Evolutionary conservation across 148 eudicot genomes (phyloP).

Genomic region (Cornus controversa): DNA sequence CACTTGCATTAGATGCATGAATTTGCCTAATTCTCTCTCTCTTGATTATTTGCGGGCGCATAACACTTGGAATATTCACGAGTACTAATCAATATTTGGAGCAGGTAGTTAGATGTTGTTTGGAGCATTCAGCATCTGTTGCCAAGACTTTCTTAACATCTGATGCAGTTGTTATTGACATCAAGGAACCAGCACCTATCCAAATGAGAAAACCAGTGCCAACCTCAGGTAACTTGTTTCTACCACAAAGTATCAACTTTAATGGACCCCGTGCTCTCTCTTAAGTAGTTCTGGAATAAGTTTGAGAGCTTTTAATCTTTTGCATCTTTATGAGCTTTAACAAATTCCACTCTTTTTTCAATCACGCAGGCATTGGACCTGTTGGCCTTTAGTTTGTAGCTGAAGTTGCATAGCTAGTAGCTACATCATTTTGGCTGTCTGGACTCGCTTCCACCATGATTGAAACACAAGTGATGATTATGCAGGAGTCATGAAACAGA

Average conservation of each 20-base stretch:
- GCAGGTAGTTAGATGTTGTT: conserved; percentile 87
- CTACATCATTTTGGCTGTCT: not conserved
- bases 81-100: conserved; percentile 8
- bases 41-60: not conserved
- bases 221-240: conserved; percentile 44
- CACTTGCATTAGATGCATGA: not conserved
- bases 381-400: conserved; percentile 15
- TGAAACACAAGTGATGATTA: not conserved
- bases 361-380: conserved; percentile 36
- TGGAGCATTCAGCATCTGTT: conserved; percentile 88
- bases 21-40: too few relatives aligned
- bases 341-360: not conserved
- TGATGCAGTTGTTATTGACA: conserved; percentile 77
- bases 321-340: not conserved
- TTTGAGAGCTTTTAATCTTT: not conserved
- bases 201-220: conserved; percentile 61
- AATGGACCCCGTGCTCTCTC: not conserved
- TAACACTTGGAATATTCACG: not conserved
- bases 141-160: conserved; percentile 75
- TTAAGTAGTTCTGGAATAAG: not conserved
- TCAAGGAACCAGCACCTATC: conserved; percentile 36
- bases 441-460: not conserved
- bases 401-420: not conserved
- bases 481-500: not conserved
- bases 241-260: not conserved